Conservation (phyloP, 2,329 filamentous ascomycete species). For the Colletotrichum sansevieriae region DNA sequence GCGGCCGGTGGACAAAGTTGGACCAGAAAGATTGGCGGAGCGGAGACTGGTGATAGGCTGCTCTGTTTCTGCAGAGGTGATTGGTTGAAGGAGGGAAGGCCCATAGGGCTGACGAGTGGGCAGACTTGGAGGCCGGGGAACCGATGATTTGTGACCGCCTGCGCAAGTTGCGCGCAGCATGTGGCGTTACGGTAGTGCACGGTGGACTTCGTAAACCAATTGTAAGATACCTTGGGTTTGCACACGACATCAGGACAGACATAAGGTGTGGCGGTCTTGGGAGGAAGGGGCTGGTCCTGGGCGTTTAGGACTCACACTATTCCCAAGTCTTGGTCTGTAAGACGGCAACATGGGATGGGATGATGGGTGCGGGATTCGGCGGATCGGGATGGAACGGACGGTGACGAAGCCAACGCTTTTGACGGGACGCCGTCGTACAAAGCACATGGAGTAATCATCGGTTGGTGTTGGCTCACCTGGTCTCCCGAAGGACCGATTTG, state of each 20-base stretch:
- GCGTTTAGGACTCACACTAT: conserved; percentile 8
- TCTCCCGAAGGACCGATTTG: conserved; percentile 15
- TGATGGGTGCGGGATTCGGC: conserved; percentile 13
- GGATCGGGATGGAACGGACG: conserved; percentile 11
- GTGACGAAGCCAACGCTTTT: conserved; percentile 19
- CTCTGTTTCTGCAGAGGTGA: conserved; percentile 34
- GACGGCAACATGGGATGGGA: conserved; percentile 18
- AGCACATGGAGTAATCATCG: too few species aligned
- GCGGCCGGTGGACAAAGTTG: conserved; percentile 13
- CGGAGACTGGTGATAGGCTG: conserved; percentile 41
- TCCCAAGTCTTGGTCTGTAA: neutral
- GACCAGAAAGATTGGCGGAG: conserved; percentile 26
- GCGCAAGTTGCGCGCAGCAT: conserved; percentile 12
- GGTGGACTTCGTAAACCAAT: conserved; percentile 32
- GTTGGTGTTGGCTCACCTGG: neutral
- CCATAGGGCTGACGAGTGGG: conserved; percentile 40
- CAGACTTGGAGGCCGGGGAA: conserved; percentile 22
- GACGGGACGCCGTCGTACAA: conserved; percentile 14
- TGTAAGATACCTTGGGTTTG: neutral
- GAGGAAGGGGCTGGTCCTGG: neutral
- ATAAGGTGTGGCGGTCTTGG: neutral
- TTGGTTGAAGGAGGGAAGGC: conserved; percentile 14
- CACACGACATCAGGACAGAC: neutral
- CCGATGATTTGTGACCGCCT: conserved; percentile 28
- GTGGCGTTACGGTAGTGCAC: conserved; percentile 14